These are phyloP conservation scores for Endogone sp. DNA, from an alignment of 192 early-diverging fungal genomes.

Conservation along the genomic window DNA sequence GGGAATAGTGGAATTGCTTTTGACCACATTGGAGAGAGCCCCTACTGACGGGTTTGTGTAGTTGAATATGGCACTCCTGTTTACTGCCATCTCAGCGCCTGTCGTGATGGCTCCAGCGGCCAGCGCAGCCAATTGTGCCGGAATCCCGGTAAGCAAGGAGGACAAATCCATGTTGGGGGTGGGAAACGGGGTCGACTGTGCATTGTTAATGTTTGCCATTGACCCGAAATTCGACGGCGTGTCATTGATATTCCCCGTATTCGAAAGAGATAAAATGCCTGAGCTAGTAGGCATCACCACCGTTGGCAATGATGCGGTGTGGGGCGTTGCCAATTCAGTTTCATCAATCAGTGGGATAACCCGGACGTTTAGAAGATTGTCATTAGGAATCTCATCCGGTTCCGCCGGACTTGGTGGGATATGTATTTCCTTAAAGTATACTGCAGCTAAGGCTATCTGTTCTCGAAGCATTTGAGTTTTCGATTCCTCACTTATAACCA, in stretches of 20 bases:
- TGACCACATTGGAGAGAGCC: too few species aligned
- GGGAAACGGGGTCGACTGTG: neutral
- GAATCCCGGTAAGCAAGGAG: neutral
- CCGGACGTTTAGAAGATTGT: neutral
- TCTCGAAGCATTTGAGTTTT: constrained; percentile 13
- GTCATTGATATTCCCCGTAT: neutral
- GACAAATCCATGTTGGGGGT: neutral
- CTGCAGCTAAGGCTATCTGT: constrained; percentile 3
- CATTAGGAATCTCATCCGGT: constrained; percentile 6
- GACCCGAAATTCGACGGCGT: neutral
- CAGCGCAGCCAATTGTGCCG: neutral
- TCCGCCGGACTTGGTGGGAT: constrained; percentile 20
- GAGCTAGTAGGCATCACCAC: neutral
- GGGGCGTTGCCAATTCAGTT: neutral
- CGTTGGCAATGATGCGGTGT: neutral
- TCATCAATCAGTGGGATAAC: neutral
- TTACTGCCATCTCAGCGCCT: neutral
- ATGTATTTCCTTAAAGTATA: constrained; percentile 16
- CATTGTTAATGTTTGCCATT: neutral
- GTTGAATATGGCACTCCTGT: too few species aligned
- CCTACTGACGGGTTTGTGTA: too few species aligned
- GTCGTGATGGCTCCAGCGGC: neutral
- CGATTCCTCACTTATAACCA: constrained; percentile 3
- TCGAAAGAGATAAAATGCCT: neutral
- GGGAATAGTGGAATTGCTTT: too few species aligned